phyloP scores from a whole-genome alignment of 345 rosid species.

The Eucalyptus albens region DNA sequence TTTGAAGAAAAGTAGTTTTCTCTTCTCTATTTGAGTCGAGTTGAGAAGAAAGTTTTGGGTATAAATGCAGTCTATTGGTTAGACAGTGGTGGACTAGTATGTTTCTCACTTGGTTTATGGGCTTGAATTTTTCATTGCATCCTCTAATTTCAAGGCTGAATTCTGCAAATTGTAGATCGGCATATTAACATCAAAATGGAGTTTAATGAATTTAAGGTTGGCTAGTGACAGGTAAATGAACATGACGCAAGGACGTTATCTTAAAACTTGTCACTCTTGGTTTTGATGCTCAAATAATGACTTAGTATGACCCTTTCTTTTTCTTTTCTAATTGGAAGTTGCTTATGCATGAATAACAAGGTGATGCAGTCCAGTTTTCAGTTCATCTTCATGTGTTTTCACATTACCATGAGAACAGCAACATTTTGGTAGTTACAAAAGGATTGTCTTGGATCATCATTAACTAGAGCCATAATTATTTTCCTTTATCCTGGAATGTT shows the following conservation, averaged over 20 bases:
- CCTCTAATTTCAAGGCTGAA: not conserved
- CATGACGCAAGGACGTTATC: not conserved
- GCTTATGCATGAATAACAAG: not conserved
- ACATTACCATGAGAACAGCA: not conserved
- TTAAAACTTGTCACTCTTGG: not conserved
- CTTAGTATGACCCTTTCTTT: not conserved
- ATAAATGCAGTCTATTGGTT: not conserved
- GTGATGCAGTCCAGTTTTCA: not conserved
- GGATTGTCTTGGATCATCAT: not conserved
- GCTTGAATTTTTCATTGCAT: not conserved
- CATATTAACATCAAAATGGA: not conserved
- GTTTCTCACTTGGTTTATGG: not conserved
- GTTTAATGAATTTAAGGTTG: not conserved
- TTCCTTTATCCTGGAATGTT: not conserved
- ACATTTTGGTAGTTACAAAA: not conserved
- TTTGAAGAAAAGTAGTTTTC: not conserved
- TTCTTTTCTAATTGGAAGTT: not conserved
- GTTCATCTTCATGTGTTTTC: not conserved
- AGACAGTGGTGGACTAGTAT: not conserved
- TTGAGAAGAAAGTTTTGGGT: not conserved
- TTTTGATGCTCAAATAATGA: not conserved
- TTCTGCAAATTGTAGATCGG: not conserved
- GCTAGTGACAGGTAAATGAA: not conserved
- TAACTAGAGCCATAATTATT: not conserved
- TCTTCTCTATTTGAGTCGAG: too few species aligned